phyloP scores from a whole-genome alignment of 305 asterid species.

The Withania somnifera region DNA sequence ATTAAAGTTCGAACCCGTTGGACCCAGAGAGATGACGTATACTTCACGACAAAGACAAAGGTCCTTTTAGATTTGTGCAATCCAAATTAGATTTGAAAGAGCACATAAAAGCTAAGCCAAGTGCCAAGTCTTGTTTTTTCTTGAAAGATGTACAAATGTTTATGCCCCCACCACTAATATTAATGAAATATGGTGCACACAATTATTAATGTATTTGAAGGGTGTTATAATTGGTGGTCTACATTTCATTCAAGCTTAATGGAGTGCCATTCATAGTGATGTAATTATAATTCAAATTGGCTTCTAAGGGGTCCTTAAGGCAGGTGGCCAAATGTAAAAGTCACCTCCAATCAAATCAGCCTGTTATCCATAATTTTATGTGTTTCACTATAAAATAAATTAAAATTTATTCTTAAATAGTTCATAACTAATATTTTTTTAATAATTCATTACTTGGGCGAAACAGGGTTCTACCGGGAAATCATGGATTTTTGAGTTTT shows the following conservation, averaged over 20 bases:
- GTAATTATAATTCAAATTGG: slow-evolving; percentile 5
- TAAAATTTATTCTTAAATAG: background rate
- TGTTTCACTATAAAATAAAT: background rate
- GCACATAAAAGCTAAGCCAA: slow-evolving; percentile 1
- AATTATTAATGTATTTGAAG: slow-evolving; percentile 4
- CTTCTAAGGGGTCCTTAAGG: background rate
- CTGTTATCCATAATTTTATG: too few relatives aligned
- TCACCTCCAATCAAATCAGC: background rate
- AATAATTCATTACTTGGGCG: too few relatives aligned
- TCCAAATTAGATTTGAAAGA: background rate
- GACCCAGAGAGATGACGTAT: slow-evolving; percentile 7
- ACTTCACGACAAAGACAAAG: slow-evolving; percentile 3
- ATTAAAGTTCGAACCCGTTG: background rate
- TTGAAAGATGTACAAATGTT: background rate
- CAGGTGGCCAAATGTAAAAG: background rate
- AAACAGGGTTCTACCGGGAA: too few relatives aligned
- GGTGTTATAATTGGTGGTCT: slow-evolving; percentile 28
- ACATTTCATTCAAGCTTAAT: slow-evolving; percentile 32
- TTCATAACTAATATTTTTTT: background rate
- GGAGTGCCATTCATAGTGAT: slow-evolving; percentile 32
- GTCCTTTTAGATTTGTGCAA: background rate
- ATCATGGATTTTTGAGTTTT: too few relatives aligned
- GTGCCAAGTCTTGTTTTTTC: background rate
- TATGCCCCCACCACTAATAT: slow-evolving; percentile 11
- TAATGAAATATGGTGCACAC: background rate